Percentiles rank a stretch among this genome's conserved stretches.
Conservation (phyloP, 1,139 yeast genomes). For the Lodderomyces parapsilosis region DNA sequence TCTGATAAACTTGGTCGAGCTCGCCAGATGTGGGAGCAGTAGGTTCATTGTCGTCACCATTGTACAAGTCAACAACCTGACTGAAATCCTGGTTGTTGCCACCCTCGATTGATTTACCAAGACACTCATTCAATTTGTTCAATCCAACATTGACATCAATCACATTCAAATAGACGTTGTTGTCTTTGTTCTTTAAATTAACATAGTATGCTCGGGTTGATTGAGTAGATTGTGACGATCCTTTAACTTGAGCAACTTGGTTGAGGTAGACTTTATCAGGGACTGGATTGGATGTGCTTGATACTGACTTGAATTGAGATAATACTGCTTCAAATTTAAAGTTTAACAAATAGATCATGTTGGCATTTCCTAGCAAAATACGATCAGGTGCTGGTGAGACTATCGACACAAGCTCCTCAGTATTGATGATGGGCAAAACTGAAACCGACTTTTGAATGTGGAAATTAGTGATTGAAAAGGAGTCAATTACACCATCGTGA, state of each 20-base stretch:
- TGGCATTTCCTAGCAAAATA: conserved; percentile 38
- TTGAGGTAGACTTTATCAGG: conserved; percentile 29
- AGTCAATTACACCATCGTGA: conserved; percentile 19
- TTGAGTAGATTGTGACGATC: conserved; percentile 38
- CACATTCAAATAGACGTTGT: conserved; percentile 43
- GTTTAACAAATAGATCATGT: conserved; percentile 43
- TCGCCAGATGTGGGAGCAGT: conserved; percentile 20
- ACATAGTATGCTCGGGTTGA: conserved; percentile 45
- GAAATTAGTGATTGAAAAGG: conserved; percentile 24
- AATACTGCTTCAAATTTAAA: conserved; percentile 44
- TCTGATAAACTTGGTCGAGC: conserved; percentile 23
- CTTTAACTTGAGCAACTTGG: conserved; percentile 42
- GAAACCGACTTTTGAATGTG: conserved; percentile 18
- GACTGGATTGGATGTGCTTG: conserved; percentile 13
- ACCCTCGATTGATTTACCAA: conserved; percentile 61
- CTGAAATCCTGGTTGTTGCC: conserved; percentile 19
- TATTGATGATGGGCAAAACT: conserved; percentile 20
- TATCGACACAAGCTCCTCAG: conserved; percentile 21
- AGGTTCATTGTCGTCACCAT: conserved; percentile 22
- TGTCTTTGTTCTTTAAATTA: conserved; percentile 41
- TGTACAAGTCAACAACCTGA: conserved; percentile 26
- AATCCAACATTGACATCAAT: conserved; percentile 63
- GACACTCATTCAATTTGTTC: conserved; percentile 68
- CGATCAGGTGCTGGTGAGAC: conserved; percentile 45
- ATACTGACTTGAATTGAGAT: conserved; percentile 27